Evolutionary conservation across 805 yeast species (phyloP), one percentile per base, ranked within the genome.

Genomic region (Ascoidea rubescens): DNA sequence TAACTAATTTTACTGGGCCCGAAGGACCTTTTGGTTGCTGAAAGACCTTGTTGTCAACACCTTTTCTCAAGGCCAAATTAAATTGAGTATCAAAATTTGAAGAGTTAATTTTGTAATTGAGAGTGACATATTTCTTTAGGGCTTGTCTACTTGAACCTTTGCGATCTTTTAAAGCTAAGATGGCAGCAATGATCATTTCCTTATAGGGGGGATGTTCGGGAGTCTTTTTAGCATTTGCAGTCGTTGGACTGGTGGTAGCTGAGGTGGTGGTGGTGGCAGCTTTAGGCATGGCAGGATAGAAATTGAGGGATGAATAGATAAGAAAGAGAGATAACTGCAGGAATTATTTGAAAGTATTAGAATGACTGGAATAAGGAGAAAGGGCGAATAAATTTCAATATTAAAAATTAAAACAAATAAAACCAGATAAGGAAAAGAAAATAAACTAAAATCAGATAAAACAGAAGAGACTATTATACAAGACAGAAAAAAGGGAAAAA

Each of bases 1-100:
- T 28, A 61, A 62, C 55, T 55, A 84, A 66, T 68, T 87, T 86
- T 57, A 87, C 78, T 48, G 95, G 87, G 50, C 95, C 96, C 10
- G 95, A 81, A 17, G 96, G 83, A 49, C 96, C 96, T 71, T 87
- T 87, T 64, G 95, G 95, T 70, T 86, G 95, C 48, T 75, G 65
- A 58, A 87, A 85, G 51, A 78, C 84, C 49, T 85, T 91, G n/a
- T 79, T 65, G 55, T 76, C 79, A 55, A 88, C 91, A 58, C 95
- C 95, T 65, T 79, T 82, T 71, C 83, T 82, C 62, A 87, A 72
- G 31, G 96, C 93, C 50, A 74, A 59, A 58, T 87, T 87, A 74
- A 88, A 84, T 62, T 80, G 77, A 49, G 81, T 68, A 65, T 87
- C 95, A 63, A 87, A 87, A 65, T 74, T 82, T 51, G 75, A 52